A percentile compares a stretch with the other conserved stretches of the same genome.
Conservation (phyloP, 2,329 filamentous ascomycete species). For the Westerdykella aurantiaca region DNA sequence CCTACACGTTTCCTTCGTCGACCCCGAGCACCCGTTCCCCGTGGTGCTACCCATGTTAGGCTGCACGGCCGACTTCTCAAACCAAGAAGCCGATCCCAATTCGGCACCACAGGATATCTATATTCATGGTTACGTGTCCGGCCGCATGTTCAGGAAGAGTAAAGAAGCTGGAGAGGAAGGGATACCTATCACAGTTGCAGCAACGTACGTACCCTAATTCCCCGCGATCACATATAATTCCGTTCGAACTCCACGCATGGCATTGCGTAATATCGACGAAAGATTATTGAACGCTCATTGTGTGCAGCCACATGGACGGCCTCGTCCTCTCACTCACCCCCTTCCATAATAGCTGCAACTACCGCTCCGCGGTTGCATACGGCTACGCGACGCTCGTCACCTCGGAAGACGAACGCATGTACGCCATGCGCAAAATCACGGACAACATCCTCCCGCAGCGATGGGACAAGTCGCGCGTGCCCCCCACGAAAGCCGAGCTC, state of each 20-base stretch:
- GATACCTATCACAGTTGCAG: constrained; percentile 24
- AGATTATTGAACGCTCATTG: background rate
- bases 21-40: constrained; percentile 51
- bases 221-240: background rate
- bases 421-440: constrained; percentile 29
- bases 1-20: constrained; percentile 34
- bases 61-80: constrained; percentile 34
- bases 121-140: constrained; percentile 31
- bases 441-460: constrained; percentile 28
- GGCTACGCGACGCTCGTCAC: constrained; percentile 26
- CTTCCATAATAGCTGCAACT: constrained; percentile 35
- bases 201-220: constrained; percentile 36
- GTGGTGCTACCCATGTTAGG: constrained; percentile 37
- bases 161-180: constrained; percentile 25
- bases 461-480: constrained; percentile 27
- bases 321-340: constrained; percentile 31
- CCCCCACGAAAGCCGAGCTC: constrained; percentile 27
- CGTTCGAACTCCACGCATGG: too few species aligned
- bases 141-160: constrained; percentile 55
- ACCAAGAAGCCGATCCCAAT: constrained; percentile 57
- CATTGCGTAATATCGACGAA: background rate
- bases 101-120: constrained; percentile 22
- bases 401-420: constrained; percentile 18
- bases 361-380: constrained; percentile 26
- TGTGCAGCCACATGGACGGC: constrained; percentile 23